These are phyloP conservation scores for Paratinospora sagittata DNA, from an alignment of 164 flowering plant genomes.

Conservation along the genomic window DNA sequence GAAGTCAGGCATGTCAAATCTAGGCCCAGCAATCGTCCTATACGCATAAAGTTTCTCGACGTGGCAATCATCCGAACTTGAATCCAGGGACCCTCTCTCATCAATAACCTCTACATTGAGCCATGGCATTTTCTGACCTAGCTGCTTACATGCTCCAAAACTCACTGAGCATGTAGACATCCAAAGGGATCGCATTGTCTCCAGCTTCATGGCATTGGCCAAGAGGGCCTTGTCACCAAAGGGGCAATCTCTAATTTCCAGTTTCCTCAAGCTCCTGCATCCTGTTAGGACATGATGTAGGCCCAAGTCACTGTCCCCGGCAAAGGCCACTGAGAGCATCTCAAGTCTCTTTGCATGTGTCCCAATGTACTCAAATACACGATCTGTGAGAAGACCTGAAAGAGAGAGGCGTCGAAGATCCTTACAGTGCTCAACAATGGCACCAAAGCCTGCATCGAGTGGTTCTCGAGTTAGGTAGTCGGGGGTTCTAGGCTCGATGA, in stretches of 20 bases:
- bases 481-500: slow-evolving; percentile 66
- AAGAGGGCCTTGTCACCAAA: slow-evolving; percentile 86
- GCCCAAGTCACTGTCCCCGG: slow-evolving; percentile 82
- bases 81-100: slow-evolving; percentile 52
- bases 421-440: slow-evolving; percentile 73
- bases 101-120: slow-evolving; percentile 81
- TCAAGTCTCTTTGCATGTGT: slow-evolving; percentile 62
- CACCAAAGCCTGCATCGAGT: slow-evolving; percentile 77
- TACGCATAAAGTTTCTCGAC: slow-evolving; percentile 70
- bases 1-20: slow-evolving; percentile 61
- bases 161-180: slow-evolving; percentile 91
- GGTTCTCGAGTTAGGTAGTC: slow-evolving; percentile 73
- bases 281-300: slow-evolving; percentile 79
- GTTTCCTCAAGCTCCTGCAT: slow-evolving; percentile 68
- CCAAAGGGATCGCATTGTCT: slow-evolving; percentile 99
- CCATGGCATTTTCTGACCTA: slow-evolving; percentile 65
- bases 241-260: slow-evolving; percentile 88
- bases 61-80: slow-evolving; percentile 39
- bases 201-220: slow-evolving; percentile 85
- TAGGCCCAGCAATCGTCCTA: slow-evolving; percentile 66
- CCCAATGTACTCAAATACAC: slow-evolving; percentile 69
- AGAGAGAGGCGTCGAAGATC: slow-evolving; percentile 69
- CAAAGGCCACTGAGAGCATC: slow-evolving; percentile 90
- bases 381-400: slow-evolving; percentile 79
- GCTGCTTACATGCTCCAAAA: slow-evolving; percentile 64